These are phyloP conservation scores for Hyaloscypha finlandica DNA, from an alignment of 495 filamentous ascomycete genomes.

Conservation along the genomic window DNA sequence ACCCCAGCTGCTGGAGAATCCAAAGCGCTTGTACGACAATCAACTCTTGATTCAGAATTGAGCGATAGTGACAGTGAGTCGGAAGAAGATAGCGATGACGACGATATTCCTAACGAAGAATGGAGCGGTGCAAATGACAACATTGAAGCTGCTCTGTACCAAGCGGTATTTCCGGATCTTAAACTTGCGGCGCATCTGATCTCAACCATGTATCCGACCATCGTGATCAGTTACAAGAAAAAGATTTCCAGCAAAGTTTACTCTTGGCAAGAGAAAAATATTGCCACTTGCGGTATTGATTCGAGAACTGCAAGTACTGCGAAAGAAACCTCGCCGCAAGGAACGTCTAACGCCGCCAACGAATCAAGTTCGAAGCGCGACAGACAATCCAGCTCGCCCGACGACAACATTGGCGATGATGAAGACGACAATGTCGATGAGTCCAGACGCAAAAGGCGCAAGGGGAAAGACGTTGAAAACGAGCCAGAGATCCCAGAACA, in stretches of 20 bases:
- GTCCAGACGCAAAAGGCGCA: conserved; percentile 9
- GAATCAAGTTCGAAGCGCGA: conserved; percentile 7
- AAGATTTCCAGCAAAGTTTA: conserved; percentile 8
- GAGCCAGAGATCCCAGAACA: conserved; percentile 9
- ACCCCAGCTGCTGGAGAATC: conserved; percentile 5
- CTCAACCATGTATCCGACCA: conserved; percentile 13
- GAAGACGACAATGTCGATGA: conserved; percentile 7
- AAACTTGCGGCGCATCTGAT: conserved; percentile 7
- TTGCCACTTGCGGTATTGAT: conserved; percentile 6
- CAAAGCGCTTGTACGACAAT: conserved; percentile 6
- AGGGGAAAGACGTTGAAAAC: neutral
- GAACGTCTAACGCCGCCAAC: neutral
- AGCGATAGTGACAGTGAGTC: conserved; percentile 13
- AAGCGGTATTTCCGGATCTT: conserved; percentile 11
- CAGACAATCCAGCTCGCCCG: conserved; percentile 2
- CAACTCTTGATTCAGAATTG: conserved; percentile 12
- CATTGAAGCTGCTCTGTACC: conserved; percentile 10
- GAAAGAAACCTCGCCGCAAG: neutral
- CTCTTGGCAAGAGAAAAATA: conserved; percentile 13
- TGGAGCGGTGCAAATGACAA: conserved; percentile 12
- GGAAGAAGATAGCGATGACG: conserved; percentile 3
- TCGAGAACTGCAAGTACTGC: conserved; percentile 11
- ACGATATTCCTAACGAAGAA: conserved; percentile 1
- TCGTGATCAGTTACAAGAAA: conserved; percentile 7
- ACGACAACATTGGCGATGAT: conserved; percentile 10